These are phyloP conservation scores for Piper betle DNA, from an alignment of 164 flowering plant genomes.

Conservation along the genomic window DNA sequence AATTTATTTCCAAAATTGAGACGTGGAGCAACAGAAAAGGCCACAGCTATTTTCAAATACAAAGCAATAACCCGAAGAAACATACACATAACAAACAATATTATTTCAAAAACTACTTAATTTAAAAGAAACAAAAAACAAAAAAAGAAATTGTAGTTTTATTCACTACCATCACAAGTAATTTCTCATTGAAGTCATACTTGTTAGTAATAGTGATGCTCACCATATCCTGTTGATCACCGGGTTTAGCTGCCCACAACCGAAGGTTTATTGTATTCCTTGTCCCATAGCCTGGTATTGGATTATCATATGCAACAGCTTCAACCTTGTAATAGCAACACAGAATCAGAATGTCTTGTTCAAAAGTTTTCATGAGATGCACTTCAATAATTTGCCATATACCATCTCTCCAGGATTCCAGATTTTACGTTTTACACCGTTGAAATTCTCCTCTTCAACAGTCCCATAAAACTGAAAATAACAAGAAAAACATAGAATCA, in stretches of 20 bases:
- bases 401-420: conserved; percentile 54
- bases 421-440: conserved; percentile 32
- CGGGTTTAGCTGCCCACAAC: conserved; percentile 56
- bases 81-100: too few relatives aligned
- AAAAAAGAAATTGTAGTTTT: too few relatives aligned
- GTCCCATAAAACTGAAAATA: conserved; percentile 36
- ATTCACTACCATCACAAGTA: too few relatives aligned
- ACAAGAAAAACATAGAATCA: not conserved
- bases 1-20: too few relatives aligned
- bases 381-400: conserved; percentile 1
- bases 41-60: too few relatives aligned
- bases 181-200: not conserved
- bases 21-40: too few relatives aligned
- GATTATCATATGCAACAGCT: conserved; percentile 57
- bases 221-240: conserved; percentile 44
- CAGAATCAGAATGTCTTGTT: not conserved
- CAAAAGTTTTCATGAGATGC: not conserved
- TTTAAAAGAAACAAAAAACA: too few relatives aligned
- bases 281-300: conserved; percentile 59
- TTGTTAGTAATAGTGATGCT: not conserved
- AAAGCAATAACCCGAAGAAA: too few relatives aligned
- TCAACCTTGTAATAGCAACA: conserved; percentile 25
- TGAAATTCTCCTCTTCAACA: conserved; percentile 31
- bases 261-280: conserved; percentile 45
- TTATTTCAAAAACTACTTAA: too few relatives aligned